Evolutionary conservation across 2,329 filamentous ascomycete species (phyloP).

Genomic region (Xylaria sp.): DNA sequence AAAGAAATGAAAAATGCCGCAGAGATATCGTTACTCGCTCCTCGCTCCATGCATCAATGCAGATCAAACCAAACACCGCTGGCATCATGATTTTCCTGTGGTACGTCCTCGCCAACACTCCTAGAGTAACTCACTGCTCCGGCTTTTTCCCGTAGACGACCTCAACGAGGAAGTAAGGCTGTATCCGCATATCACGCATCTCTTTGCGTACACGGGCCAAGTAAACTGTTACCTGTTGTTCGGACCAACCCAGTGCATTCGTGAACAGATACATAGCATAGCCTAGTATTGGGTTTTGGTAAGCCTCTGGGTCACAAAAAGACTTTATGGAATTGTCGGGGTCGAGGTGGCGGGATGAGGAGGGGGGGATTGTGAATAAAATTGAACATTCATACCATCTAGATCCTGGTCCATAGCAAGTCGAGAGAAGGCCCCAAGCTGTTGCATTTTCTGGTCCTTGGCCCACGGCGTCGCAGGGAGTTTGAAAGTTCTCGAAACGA

Average conservation of each 20-base stretch:
- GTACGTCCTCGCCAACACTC: background rate
- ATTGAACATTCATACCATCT: conserved; percentile 40
- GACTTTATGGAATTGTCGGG: background rate
- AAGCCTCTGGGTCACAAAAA: background rate
- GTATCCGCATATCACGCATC: conserved; percentile 40
- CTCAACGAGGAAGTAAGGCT: conserved; percentile 45
- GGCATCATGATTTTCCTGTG: background rate
- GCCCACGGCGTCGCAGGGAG: conserved; percentile 53
- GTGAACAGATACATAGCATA: conserved; percentile 47
- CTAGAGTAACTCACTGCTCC: background rate
- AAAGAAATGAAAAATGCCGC: background rate
- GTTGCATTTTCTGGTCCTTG: conserved; percentile 44
- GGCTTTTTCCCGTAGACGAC: conserved; percentile 43
- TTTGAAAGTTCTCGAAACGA: conserved; percentile 63
- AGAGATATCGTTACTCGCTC: background rate
- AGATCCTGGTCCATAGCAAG: conserved; percentile 47
- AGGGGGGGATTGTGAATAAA: background rate
- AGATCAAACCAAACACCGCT: background rate
- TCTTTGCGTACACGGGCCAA: conserved; percentile 43
- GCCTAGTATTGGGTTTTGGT: conserved; percentile 34
- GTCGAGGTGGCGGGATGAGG: too few relatives aligned
- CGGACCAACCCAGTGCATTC: conserved; percentile 44
- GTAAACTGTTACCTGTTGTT: conserved; percentile 39
- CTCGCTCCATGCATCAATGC: conserved; percentile 1
- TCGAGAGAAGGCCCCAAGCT: conserved; percentile 47